phyloP scores from a whole-genome alignment of 495 filamentous ascomycete species.

The Neurospora sp. region DNA sequence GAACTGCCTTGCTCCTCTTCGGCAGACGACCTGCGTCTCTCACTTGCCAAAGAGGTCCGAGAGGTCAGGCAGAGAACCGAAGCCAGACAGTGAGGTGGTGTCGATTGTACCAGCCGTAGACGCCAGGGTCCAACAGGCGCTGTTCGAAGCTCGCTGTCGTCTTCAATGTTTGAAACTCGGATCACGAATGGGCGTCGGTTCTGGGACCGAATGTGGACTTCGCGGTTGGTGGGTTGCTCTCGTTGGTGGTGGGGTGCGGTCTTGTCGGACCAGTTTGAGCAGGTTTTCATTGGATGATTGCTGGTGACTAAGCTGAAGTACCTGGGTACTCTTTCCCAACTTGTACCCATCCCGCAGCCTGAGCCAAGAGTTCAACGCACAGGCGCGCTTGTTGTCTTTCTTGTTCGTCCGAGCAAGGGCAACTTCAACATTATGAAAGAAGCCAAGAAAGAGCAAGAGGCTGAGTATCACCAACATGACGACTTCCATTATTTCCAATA shows the following conservation, averaged over 20 bases:
- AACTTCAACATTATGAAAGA: not conserved
- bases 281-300: constrained; percentile 40
- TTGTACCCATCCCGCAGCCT: not conserved
- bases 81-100: not conserved
- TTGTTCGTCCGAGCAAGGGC: not conserved
- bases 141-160: not conserved
- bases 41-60: not conserved
- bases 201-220: not conserved
- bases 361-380: not conserved
- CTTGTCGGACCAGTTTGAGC: constrained; percentile 30
- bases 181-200: not conserved
- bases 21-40: not conserved
- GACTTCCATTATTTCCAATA: not conserved
- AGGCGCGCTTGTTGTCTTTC: not conserved
- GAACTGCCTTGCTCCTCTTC: not conserved
- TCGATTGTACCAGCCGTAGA: not conserved
- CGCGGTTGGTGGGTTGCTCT: constrained; percentile 10
- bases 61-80: not conserved
- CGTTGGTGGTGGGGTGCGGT: constrained; percentile 26
- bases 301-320: not conserved
- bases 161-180: not conserved
- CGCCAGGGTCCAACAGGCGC: not conserved
- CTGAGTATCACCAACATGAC: not conserved
- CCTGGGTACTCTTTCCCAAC: not conserved
- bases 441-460: not conserved